Conservation (phyloP, 2,329 filamentous ascomycete species). For the Venturia carpophila region DNA sequence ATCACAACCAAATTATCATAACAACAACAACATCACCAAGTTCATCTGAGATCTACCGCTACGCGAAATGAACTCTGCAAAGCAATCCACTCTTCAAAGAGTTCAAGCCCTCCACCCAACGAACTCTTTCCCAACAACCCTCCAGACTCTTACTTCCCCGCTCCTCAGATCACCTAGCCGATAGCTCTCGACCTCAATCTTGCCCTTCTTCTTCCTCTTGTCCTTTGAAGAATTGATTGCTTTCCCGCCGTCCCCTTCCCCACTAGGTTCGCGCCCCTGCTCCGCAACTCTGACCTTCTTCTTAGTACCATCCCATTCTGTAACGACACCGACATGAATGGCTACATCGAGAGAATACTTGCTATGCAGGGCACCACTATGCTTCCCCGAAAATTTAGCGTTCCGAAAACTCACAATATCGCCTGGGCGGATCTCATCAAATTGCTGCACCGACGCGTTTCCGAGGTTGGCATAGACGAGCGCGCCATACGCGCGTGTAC, state of each 20-base stretch:
- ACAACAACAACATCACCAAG: background rate
- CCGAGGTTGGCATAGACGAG: conserved; percentile 91
- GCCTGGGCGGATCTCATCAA: conserved; percentile 86
- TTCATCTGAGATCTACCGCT: background rate
- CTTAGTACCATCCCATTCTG: conserved; percentile 97
- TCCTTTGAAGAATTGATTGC: conserved; percentile 4
- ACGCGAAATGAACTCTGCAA: background rate
- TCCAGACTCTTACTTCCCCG: conserved; percentile 95
- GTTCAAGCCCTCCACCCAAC: conserved; percentile 59
- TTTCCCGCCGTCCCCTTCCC: conserved; percentile 9
- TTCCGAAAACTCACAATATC: conserved; percentile 92
- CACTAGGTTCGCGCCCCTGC: conserved; percentile 79
- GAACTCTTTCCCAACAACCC: conserved; percentile 86
- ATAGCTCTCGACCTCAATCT: conserved; percentile 90
- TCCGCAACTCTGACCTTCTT: conserved; percentile 96
- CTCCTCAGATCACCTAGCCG: conserved; percentile 84
- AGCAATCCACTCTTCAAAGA: background rate
- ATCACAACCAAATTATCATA: background rate
- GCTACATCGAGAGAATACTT: conserved; percentile 88
- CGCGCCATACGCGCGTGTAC: conserved; percentile 83
- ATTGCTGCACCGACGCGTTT: conserved; percentile 82
- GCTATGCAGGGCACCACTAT: conserved; percentile 71
- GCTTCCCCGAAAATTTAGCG: conserved; percentile 88
- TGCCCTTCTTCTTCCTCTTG: conserved; percentile 34
- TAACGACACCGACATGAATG: conserved; percentile 83